Base-by-base conservation (phyloP, 1,139 yeast genomes). In the Wickerhamomyces sp. region DNA sequence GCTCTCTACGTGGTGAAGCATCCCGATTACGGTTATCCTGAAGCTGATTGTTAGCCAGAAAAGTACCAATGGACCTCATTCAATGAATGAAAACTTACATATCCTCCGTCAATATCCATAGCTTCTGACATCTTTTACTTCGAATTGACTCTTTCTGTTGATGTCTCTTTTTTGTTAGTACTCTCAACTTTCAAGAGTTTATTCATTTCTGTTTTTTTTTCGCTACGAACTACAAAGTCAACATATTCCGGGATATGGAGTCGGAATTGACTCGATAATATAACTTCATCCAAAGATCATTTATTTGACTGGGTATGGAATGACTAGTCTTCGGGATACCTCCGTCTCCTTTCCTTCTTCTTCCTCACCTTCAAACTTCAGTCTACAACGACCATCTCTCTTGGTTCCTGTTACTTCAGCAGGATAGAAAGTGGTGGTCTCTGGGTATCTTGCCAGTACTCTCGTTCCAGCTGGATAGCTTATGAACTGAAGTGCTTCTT, bases 311-410 rank as follows among this genome's bases (percentile, higher is more conserved):
- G 94, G 93, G 53, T 73, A 80, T 4, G 95, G 94, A 37, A 91
- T 69, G 6, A 91, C 98, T 48, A 86, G 73, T 47, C 91, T 69
- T 53, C 98, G 72, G 48, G 84, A 90, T 3, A 93, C 98, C 57
- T 90, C 96, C 0, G 97, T 93, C 61, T 91, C 97, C 64, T 93
- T 93, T 45, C 88, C 93, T 2, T 83, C 96, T 60, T 94, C 99
- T 59, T 93, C 99, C 64, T 93, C 99, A 8, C 99, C 99, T 58
- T 94, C 99, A 59, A 94, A 94, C 58, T 81, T 79, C 45, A 94
- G 72, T 55, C 88, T 68, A 53, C 95, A 95, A 15, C 74, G 76
- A 0, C 94, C 90, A 56, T 84, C 93, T 53, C 87, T 59, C 49
- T 79, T 80, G 45, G 79, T 75, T 0, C 95, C 91, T 36, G 83